Evolutionary conservation across 148 eudicot genomes (phyloP).

Genomic region (Rhododendron williamsianum): DNA sequence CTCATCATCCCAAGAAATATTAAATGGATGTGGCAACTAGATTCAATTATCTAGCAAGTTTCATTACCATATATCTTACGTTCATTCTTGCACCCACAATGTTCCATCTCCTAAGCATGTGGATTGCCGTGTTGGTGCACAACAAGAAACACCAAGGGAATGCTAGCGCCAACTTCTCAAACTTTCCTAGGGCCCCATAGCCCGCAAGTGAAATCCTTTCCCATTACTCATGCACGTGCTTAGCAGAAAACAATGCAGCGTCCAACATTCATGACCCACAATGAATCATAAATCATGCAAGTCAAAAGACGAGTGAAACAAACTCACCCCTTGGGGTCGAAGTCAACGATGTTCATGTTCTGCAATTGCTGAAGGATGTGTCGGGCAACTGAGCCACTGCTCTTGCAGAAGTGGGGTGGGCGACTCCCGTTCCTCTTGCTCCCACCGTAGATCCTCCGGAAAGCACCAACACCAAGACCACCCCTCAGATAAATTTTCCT

Average conservation of each 20-base stretch:
- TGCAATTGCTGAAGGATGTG: conserved; percentile 74
- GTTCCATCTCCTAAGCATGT: not conserved
- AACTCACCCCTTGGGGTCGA: conserved; percentile 73
- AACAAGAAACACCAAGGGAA: not conserved
- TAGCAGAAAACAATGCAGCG: not conserved
- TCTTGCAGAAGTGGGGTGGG: conserved; percentile 77
- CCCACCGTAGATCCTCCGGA: conserved; percentile 36
- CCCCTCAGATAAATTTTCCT: conserved; percentile 84
- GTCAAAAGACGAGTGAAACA: not conserved
- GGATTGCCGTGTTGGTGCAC: not conserved
- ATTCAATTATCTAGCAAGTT: not conserved
- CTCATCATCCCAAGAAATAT: not conserved
- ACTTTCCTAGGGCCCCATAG: not conserved
- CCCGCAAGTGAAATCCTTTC: not conserved
- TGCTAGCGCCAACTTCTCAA: not conserved
- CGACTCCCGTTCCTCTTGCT: conserved; percentile 52
- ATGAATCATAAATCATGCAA: not conserved
- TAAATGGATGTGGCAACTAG: not conserved
- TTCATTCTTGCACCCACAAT: not conserved
- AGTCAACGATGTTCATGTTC: conserved; percentile 54
- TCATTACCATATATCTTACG: not conserved
- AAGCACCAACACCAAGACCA: conserved; percentile 63
- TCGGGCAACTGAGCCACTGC: conserved; percentile 76
- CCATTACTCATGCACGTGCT: not conserved
- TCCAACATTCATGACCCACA: not conserved